These are phyloP conservation scores for Dalechampia spathulata DNA, from an alignment of 441 rosid genomes.

Conservation along the genomic window DNA sequence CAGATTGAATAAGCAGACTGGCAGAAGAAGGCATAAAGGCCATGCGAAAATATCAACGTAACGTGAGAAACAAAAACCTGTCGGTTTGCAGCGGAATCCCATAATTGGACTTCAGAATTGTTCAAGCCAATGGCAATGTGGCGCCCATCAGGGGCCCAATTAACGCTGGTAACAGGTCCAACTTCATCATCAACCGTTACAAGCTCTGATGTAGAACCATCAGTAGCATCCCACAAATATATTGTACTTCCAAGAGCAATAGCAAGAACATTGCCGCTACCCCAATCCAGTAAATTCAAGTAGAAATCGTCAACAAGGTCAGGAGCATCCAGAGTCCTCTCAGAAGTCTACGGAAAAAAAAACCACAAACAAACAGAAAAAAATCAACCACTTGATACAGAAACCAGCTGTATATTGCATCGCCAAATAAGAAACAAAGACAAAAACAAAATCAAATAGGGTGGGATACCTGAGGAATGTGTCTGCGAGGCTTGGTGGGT, in stretches of 20 bases:
- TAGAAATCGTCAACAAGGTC: slow-evolving; percentile 64
- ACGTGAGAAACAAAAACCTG: slow-evolving; percentile 31
- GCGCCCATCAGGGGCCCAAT: slow-evolving; percentile 79
- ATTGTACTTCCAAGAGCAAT: slow-evolving; percentile 59
- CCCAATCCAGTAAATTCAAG: slow-evolving; percentile 75
- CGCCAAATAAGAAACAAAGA: neutral
- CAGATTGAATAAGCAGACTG: too few species aligned
- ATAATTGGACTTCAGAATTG: slow-evolving; percentile 61
- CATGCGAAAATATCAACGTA: too few species aligned
- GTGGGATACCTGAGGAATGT: slow-evolving; percentile 79
- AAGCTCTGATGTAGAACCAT: slow-evolving; percentile 53
- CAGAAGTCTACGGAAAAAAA: slow-evolving; percentile 36
- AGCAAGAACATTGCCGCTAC: slow-evolving; percentile 56
- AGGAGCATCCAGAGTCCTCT: slow-evolving; percentile 68
- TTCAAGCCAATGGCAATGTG: slow-evolving; percentile 60
- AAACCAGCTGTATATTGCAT: neutral
- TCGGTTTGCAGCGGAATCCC: slow-evolving; percentile 45
- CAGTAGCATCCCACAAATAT: slow-evolving; percentile 64
- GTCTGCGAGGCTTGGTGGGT: slow-evolving; percentile 36
- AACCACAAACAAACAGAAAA: neutral
- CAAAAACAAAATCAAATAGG: too few species aligned
- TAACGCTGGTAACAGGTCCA: slow-evolving; percentile 73
- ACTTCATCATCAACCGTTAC: slow-evolving; percentile 50
- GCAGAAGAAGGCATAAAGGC: too few species aligned
- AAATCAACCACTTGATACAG: neutral